Percentiles rank a stretch among this genome's conserved stretches.
These are phyloP conservation scores for Pichia pseudocactophila DNA, from an alignment of 805 yeast species.

Conservation along the genomic window DNA sequence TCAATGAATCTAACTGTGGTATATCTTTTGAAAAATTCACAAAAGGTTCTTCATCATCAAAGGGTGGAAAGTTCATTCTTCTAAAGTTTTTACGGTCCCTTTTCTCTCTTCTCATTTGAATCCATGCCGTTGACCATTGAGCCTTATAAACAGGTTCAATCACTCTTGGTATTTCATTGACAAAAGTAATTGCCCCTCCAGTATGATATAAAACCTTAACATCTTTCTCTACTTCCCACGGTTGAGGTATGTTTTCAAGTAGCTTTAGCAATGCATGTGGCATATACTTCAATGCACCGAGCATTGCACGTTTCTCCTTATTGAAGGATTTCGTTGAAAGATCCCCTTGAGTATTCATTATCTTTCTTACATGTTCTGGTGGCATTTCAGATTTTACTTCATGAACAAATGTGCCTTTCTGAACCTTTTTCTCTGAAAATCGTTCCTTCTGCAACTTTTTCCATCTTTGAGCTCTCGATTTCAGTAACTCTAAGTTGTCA, in stretches of 20 bases:
- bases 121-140: constrained; percentile 94
- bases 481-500: not conserved
- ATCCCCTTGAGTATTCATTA: constrained; percentile 77
- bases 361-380: constrained; percentile 83
- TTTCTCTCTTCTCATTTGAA: constrained; percentile 88
- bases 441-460: constrained; percentile 50
- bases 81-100: constrained; percentile 84
- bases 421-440: constrained; percentile 31
- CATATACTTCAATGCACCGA: constrained; percentile 88
- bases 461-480: constrained; percentile 45
- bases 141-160: constrained; percentile 87
- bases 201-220: constrained; percentile 84
- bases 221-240: constrained; percentile 87
- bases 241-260: constrained; percentile 95
- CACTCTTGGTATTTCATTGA: constrained; percentile 85
- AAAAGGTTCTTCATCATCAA: constrained; percentile 97
- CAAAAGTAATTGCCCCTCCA: constrained; percentile 93
- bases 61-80: constrained; percentile 89
- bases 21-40: constrained; percentile 73
- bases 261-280: constrained; percentile 91
- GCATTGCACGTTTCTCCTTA: constrained; percentile 74
- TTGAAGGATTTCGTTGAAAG: constrained; percentile 71
- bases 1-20: constrained; percentile 62
- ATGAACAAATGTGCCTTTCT: constrained; percentile 40
- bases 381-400: constrained; percentile 73